Evolutionary conservation across 2,329 filamentous ascomycete genomes (phyloP).

Genomic region (Thelonectria rubi): DNA sequence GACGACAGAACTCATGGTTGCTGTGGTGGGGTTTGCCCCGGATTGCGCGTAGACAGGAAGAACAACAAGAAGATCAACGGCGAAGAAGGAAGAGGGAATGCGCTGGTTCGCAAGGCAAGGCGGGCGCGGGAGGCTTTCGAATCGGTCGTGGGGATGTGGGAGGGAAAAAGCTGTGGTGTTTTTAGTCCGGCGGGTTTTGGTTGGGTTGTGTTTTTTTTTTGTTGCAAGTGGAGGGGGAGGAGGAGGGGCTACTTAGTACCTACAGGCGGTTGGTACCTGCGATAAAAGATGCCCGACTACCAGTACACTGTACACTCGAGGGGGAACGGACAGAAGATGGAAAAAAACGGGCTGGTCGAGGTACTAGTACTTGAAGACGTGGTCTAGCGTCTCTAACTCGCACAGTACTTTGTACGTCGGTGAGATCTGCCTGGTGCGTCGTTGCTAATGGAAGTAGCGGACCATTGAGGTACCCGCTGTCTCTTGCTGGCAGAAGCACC

Average conservation of each 20-base stretch:
- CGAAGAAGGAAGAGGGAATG: conserved; percentile 15
- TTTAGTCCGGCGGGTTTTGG: conserved; percentile 8
- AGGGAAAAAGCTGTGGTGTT: conserved; percentile 23
- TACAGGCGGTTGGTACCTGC: neutral
- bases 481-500: neutral
- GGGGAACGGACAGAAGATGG: neutral
- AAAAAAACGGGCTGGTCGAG: neutral
- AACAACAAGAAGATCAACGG: conserved; percentile 23
- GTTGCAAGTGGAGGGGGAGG: conserved; percentile 17
- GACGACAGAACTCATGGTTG: conserved; percentile 65
- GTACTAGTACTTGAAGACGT: neutral
- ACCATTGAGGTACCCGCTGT: neutral
- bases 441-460: neutral
- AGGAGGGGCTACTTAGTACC: neutral
- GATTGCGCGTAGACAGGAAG: conserved; percentile 31
- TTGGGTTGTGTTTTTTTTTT: conserved; percentile 27
- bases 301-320: neutral
- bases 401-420: neutral
- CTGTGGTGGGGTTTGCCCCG: conserved; percentile 42
- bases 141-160: conserved; percentile 23
- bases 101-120: conserved; percentile 36
- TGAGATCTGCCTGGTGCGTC: neutral
- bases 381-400: neutral
- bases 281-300: neutral
- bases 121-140: conserved; percentile 24